Percentiles rank a stretch among this genome's conserved stretches.
Conservation (phyloP, 2,329 filamentous ascomycete species). For the Sclerotinia sclerotiorum region DNA sequence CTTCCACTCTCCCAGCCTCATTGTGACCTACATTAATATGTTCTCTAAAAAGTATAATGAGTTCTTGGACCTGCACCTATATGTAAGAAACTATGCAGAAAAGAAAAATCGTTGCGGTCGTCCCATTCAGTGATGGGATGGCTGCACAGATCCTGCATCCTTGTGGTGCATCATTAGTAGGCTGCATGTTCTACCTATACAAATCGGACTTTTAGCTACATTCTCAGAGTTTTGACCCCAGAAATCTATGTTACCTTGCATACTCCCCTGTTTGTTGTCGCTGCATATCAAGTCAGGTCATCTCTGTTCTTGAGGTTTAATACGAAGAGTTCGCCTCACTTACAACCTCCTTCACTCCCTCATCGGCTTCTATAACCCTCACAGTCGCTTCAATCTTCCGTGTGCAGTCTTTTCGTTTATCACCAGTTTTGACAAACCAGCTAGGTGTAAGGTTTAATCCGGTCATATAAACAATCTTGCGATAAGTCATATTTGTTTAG, state of each 20-base stretch:
- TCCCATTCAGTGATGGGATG: conserved; percentile 19
- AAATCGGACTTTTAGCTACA: not conserved
- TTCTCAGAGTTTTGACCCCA: conserved; percentile 7
- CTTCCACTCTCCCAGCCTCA: conserved; percentile 5
- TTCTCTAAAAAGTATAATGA: conserved; percentile 1
- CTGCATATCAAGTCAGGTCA: conserved; percentile 11
- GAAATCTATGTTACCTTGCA: not conserved
- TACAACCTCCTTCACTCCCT: not conserved
- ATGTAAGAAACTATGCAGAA: not conserved
- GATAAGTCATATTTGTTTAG: not conserved
- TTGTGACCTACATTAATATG: not conserved
- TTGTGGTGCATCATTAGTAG: conserved; percentile 19
- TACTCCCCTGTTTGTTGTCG: not conserved
- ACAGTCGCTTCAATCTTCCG: conserved; percentile 15
- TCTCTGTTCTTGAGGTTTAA: conserved; percentile 7
- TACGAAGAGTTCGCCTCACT: not conserved
- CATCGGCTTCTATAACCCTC: conserved; percentile 3
- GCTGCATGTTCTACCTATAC: not conserved
- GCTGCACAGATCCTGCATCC: conserved; percentile 19
- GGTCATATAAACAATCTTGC: not conserved
- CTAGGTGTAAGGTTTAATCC: not conserved
- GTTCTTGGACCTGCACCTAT: conserved; percentile 7
- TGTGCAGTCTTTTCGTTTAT: conserved; percentile 9
- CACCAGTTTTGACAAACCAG: not conserved
- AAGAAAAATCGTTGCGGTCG: not conserved